These are phyloP conservation scores for Tilletia walkeri DNA, from an alignment of 1,284 basidiomycete species.

Conservation along the genomic window DNA sequence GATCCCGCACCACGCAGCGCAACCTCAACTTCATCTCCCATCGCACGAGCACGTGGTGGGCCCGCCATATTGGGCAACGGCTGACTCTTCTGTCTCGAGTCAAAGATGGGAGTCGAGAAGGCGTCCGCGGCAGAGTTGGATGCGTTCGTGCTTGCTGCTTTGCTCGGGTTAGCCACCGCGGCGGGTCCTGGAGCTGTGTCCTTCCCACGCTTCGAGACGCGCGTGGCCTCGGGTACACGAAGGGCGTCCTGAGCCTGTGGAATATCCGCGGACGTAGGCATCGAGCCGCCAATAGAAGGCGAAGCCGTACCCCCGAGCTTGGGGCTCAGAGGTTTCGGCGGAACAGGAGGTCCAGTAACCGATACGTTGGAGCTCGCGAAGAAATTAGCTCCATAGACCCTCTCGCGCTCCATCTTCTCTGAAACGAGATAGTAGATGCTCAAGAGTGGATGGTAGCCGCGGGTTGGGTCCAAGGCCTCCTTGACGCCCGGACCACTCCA, in stretches of 20 bases:
- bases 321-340: conserved; percentile 20
- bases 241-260: conserved; percentile 42
- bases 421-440: conserved; percentile 94
- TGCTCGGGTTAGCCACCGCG: conserved; percentile 19
- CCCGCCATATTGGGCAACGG: conserved; percentile 49
- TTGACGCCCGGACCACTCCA: conserved; percentile 26
- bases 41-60: conserved; percentile 47
- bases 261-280: conserved; percentile 54
- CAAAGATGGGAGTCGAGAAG: conserved; percentile 51
- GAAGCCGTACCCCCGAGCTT: background rate
- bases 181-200: conserved; percentile 21
- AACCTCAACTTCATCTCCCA: conserved; percentile 49
- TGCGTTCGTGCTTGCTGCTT: conserved; percentile 24
- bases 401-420: conserved; percentile 91
- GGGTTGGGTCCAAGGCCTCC: conserved; percentile 73
- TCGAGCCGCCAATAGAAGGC: conserved; percentile 25
- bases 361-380: conserved; percentile 87
- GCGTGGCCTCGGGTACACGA: conserved; percentile 47
- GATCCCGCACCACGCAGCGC: conserved; percentile 29
- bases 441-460: conserved; percentile 88
- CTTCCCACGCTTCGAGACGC: conserved; percentile 42
- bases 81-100: conserved; percentile 52
- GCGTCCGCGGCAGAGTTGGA: conserved; percentile 20
- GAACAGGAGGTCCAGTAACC: conserved; percentile 37
- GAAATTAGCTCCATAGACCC: conserved; percentile 85